Evolutionary conservation across 1,139 yeast species (phyloP), one percentile per base, ranked within the genome.

Genomic region (Yarrowia galli): DNA sequence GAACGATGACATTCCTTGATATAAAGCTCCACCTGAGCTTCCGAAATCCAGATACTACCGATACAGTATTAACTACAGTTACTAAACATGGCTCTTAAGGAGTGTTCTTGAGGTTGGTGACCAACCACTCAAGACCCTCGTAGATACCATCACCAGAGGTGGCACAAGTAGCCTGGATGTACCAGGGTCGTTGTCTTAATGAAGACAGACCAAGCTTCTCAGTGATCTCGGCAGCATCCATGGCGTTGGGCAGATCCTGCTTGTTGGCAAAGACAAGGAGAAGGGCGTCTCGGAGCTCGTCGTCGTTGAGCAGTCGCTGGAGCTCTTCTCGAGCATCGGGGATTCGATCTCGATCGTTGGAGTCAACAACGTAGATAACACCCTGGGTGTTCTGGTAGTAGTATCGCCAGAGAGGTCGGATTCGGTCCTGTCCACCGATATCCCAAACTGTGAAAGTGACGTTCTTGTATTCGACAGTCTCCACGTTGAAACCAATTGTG

Each of bases 351-450:
- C 97, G 88, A 81, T 91, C 97, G 83, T 91, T 91, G 73, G 96
- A 89, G 82, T 91, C 97, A 74, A 91, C 96, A 72, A 91, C 97
- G 80, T 91, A 91, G 79, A 91, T 91, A 78, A 91, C 90, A 83
- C 97, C 97, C 81, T 91, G 96, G 71, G 97, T 90, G 86, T 91
- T 91, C 82, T 91, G 96, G 89, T 87, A 90, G 83, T 91, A 91
- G 82, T 91, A 95, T 87, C 97, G 89, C 97, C 97, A 91, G 81
- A 91, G 84, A 70, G 97, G 96, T 84, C 97, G 89, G 79, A 91
- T 91, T 84, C 91, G 91, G 82, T 90, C 96, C 84, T 91, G 97
- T 87, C 97, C 97, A 89, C 97, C 97, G 77, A 91, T 97, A 86
- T 91, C 97, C 97, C 97, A 91, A 73, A 91, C 97, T 72, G 97